Evolutionary conservation across 305 asterid genomes (phyloP), one percentile per base, ranked within the genome.

Genomic region (Andrographis paniculata): DNA sequence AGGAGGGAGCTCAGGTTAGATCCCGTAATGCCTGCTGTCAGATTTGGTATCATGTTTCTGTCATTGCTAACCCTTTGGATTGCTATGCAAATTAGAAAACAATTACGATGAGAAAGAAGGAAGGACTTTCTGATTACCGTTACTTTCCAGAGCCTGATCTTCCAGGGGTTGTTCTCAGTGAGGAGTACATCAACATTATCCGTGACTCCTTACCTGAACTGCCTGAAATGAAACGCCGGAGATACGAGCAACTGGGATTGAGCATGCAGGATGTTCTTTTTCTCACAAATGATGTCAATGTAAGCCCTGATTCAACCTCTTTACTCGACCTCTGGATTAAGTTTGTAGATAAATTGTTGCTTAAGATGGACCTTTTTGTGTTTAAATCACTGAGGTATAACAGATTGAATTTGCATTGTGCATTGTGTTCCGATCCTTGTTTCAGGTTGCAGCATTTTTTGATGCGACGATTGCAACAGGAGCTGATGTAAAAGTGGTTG

Each of bases 101-200:
- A 40, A 79, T 84, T 66, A 75, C 96, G 30, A 91, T 87, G 96
- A 79, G 99, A 61, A 87, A 91, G 67, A 91, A 91, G 73, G 99
- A 91, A 79, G 99, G 99, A 52, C 99, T 91, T 60, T 42, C 99
- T 39, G 99, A 91, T 63, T 91, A 91, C 62, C 91, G 96, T 27
- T 91, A 91, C 71, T 91, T 91, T 68, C 99, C 99, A 1, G 99
- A 91, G 74, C 99, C 96, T 17, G 99, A 91, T 78, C 95, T 91
- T 71, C 99, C 95, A 5, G 93, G 82, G 45, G 95, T 91, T 61
- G 35, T 69, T 66, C 78, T 84, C 57, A 87, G 56, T 20, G 63
- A 81, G 59, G 93, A 77, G 36, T 87, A 75, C 55, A 62, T 87
- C 50, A 62, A 73, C 47, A 55, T 27, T 22, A 69, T 87, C 53